Percentiles rank a stretch among this genome's conserved stretches.
phyloP scores from a whole-genome alignment of 768 basidiomycete genomes.

The Pleurotus cornucopiae region DNA sequence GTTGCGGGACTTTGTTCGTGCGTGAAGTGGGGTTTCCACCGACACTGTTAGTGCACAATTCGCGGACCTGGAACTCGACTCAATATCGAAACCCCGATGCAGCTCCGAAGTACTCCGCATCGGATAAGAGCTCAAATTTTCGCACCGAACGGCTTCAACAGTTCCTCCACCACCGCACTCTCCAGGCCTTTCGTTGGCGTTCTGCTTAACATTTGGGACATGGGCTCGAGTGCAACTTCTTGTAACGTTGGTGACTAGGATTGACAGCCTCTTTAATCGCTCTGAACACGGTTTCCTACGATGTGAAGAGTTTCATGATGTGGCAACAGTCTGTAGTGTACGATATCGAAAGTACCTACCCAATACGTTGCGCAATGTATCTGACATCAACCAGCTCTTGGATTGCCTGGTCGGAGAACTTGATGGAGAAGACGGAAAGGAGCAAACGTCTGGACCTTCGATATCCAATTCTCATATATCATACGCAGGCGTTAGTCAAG shows the following conservation, averaged over 20 bases:
- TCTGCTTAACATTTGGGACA: conserved; percentile 49
- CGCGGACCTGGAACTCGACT: background rate
- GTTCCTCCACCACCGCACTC: conserved; percentile 42
- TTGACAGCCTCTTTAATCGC: conserved; percentile 75
- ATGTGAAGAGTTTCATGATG: conserved; percentile 85
- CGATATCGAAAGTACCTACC: too few species aligned
- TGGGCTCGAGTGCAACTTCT: conserved; percentile 33
- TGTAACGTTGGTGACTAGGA: conserved; percentile 45
- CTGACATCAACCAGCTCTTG: too few species aligned
- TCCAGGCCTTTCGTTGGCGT: conserved; percentile 51
- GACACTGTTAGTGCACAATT: conserved; percentile 4
- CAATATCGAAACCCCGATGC: conserved; percentile 10
- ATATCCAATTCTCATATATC: too few species aligned
- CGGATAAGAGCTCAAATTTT: conserved; percentile 10
- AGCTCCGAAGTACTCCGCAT: conserved; percentile 21
- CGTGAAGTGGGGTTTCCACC: background rate
- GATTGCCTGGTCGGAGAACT: too few species aligned
- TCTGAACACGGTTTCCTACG: conserved; percentile 68
- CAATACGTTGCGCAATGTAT: too few species aligned
- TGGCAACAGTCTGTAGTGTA: conserved; percentile 45
- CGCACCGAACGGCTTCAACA: conserved; percentile 22
- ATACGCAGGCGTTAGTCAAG: too few species aligned
- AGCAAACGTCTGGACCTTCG: too few species aligned
- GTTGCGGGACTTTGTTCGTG: too few species aligned
- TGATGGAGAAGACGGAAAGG: too few species aligned